Evolutionary conservation across 805 yeast genomes (phyloP).

Genomic region (Metschnikowia santaceciliae): DNA sequence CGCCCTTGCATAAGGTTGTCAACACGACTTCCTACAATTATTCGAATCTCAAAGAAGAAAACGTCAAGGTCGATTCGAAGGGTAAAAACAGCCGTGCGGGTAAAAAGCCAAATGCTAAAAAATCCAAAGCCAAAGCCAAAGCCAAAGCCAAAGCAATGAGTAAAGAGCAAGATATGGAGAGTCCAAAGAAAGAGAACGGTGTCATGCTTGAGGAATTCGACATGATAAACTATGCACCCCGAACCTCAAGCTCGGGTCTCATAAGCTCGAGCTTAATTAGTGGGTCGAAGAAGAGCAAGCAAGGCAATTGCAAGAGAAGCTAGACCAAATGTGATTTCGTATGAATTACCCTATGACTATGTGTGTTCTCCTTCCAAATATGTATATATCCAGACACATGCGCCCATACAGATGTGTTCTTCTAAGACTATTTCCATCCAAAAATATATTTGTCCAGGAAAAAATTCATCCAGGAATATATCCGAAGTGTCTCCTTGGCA

Average conservation of each 20-base stretch:
- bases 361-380: no score
- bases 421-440: no score
- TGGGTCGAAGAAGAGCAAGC: constrained; percentile 1
- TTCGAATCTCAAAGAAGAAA: constrained; percentile 4
- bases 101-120: not conserved
- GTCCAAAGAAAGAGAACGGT: constrained; percentile 7
- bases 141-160: not conserved
- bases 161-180: not conserved
- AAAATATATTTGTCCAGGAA: no score
- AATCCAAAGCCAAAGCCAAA: not conserved
- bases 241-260: constrained; percentile 9
- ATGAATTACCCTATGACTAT: not conserved
- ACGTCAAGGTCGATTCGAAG: not conserved
- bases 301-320: not conserved
- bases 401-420: no score
- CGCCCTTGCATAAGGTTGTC: constrained; percentile 12
- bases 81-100: not conserved
- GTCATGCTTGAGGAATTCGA: constrained; percentile 15
- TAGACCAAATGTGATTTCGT: not conserved
- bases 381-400: no score
- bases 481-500: no score
- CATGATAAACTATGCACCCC: constrained; percentile 16
- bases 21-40: constrained; percentile 16
- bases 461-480: no score
- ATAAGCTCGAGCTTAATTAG: constrained; percentile 8